phyloP scores from a whole-genome alignment of 768 basidiomycete species.

The Lyophyllum decastes region DNA sequence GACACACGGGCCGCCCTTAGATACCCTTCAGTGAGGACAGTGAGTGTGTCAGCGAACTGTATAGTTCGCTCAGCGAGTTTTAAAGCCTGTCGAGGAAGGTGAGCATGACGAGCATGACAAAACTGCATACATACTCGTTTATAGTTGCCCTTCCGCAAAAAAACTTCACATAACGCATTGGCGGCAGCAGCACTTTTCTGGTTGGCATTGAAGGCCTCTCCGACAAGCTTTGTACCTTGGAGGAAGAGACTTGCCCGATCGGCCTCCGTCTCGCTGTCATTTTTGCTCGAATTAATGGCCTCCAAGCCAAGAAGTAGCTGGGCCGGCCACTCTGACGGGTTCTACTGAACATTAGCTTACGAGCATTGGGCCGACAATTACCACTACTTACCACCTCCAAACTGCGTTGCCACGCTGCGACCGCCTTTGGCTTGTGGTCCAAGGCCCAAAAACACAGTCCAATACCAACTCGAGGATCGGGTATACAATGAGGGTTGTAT shows the following conservation, averaged over 20 bases:
- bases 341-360: slow-evolving; percentile 39
- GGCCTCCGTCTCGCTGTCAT: slow-evolving; percentile 58
- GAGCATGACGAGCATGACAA: neutral
- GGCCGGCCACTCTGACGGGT: slow-evolving; percentile 78
- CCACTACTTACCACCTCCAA: slow-evolving; percentile 69
- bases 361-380: neutral
- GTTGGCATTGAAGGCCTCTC: slow-evolving; percentile 79
- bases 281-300: slow-evolving; percentile 83
- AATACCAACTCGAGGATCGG: slow-evolving; percentile 95
- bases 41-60: slow-evolving; percentile 88
- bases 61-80: slow-evolving; percentile 94
- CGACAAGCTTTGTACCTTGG: slow-evolving; percentile 67
- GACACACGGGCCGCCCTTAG: slow-evolving; percentile 79
- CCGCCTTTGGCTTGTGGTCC: slow-evolving; percentile 80
- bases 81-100: slow-evolving; percentile 54
- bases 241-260: slow-evolving; percentile 64
- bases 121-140: slow-evolving; percentile 46
- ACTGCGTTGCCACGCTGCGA: slow-evolving; percentile 88
- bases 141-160: slow-evolving; percentile 69
- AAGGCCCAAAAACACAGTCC: slow-evolving; percentile 93
- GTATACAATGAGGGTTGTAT: slow-evolving; percentile 75
- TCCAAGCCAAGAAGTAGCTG: slow-evolving; percentile 85
- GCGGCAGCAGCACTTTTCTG: slow-evolving; percentile 81
- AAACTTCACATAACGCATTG: slow-evolving; percentile 79
- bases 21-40: slow-evolving; percentile 85